A percentile compares a stretch with the other conserved stretches of the same genome.
phyloP scores from a whole-genome alignment of 1,284 basidiomycete species.

The Mycena citricolor region DNA sequence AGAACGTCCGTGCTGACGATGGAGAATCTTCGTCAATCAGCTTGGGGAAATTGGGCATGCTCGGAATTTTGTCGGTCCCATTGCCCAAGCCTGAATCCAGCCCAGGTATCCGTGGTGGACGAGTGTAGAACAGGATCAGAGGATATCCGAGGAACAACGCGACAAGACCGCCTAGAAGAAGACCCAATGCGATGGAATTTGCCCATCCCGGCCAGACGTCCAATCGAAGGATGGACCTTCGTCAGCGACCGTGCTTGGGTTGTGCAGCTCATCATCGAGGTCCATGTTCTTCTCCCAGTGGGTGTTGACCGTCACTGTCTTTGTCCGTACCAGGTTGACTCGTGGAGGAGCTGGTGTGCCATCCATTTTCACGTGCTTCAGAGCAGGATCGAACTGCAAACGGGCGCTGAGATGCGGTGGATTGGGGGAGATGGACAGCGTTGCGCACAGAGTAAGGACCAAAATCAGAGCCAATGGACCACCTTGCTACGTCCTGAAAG shows the following conservation, averaged over 20 bases:
- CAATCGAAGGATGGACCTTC: constrained; percentile 28
- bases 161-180: constrained; percentile 61
- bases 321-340: constrained; percentile 14
- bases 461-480: constrained; percentile 70
- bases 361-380: constrained; percentile 17
- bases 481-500: constrained; percentile 64
- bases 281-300: constrained; percentile 67
- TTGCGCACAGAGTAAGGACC: constrained; percentile 75
- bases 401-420: not conserved
- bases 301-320: constrained; percentile 22
- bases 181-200: constrained; percentile 59
- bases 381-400: constrained; percentile 16
- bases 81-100: constrained; percentile 23
- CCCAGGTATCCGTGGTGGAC: constrained; percentile 17
- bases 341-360: constrained; percentile 6
- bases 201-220: constrained; percentile 71
- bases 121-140: constrained; percentile 56
- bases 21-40: constrained; percentile 20
- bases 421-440: not conserved
- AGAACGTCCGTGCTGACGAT: constrained; percentile 29
- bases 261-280: constrained; percentile 77
- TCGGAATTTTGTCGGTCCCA: constrained; percentile 18
- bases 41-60: constrained; percentile 35
- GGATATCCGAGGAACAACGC: constrained; percentile 80
- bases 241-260: constrained; percentile 68